These are phyloP conservation scores for Bryoerythrophyllum caledonicum DNA, from an alignment of 225 moss, liverwort and hornwort genomes.

Conservation along the genomic window DNA sequence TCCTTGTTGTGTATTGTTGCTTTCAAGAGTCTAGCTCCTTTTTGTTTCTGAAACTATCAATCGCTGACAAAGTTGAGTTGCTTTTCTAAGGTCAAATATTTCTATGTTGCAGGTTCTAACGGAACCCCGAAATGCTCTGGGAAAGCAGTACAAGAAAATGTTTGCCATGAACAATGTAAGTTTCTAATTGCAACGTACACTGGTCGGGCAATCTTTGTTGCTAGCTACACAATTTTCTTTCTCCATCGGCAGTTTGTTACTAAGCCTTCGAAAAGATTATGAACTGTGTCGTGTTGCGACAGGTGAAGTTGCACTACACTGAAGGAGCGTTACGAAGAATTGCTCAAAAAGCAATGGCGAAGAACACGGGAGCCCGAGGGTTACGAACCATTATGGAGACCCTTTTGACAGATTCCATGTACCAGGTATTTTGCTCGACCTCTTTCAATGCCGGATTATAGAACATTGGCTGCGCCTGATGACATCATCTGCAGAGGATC, in stretches of 20 bases:
- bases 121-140: constrained; percentile 88
- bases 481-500: background rate
- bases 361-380: constrained; percentile 89
- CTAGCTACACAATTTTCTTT: background rate
- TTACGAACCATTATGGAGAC: constrained; percentile 87
- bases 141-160: constrained; percentile 97
- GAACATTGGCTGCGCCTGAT: background rate
- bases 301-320: constrained; percentile 87
- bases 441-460: background rate
- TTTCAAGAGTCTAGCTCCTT: constrained; percentile 12
- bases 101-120: constrained; percentile 67
- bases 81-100: constrained; percentile 9
- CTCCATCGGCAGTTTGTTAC: constrained; percentile 6
- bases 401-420: constrained; percentile 89
- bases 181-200: background rate
- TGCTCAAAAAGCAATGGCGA: constrained; percentile 86
- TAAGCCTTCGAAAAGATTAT: background rate
- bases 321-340: constrained; percentile 76
- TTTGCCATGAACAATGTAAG: constrained; percentile 89
- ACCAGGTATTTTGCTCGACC: constrained; percentile 47
- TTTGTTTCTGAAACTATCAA: background rate
- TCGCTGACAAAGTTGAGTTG: background rate
- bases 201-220: background rate
- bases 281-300: constrained; percentile 16
- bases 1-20: background rate